Conservation (phyloP, 208 protist genomes). For the Naegleria fowleri region DNA sequence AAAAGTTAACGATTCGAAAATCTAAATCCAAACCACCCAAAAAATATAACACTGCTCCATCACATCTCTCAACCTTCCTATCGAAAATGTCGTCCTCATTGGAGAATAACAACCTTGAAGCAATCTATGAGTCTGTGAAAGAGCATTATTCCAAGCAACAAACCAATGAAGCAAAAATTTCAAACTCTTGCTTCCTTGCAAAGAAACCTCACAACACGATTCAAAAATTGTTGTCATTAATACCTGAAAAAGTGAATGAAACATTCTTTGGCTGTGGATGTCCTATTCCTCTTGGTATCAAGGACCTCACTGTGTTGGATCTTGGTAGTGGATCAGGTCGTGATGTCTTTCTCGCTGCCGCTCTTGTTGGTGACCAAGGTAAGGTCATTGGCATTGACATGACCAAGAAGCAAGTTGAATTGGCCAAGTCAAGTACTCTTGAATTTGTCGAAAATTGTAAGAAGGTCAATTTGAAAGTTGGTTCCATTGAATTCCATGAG, state of each 20-base stretch:
- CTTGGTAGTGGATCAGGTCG: constrained; percentile 46
- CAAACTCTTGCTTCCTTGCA: constrained; percentile 31
- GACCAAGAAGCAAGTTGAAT: constrained; percentile 52
- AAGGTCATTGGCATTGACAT: constrained; percentile 55
- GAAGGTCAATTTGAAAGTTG: neutral
- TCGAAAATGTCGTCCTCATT: too few species aligned
- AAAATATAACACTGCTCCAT: too few species aligned
- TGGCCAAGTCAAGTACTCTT: constrained; percentile 37
- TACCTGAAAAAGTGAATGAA: constrained; percentile 39
- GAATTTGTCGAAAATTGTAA: constrained; percentile 28
- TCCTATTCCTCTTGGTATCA: constrained; percentile 35
- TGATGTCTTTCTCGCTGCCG: constrained; percentile 42
- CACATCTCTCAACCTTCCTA: too few species aligned
- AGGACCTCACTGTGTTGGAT: constrained; percentile 41
- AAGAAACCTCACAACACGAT: constrained; percentile 1
- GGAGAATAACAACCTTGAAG: neutral
- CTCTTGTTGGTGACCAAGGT: constrained; percentile 40
- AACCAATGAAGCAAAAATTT: constrained; percentile 37
- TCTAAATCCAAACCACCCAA: too few species aligned
- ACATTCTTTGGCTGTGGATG: constrained; percentile 50
- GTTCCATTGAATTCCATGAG: constrained; percentile 49
- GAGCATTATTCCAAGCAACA: neutral
- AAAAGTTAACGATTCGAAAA: too few species aligned
- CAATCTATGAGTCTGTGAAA: neutral
- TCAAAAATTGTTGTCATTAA: neutral